Percentiles rank a stretch among this genome's conserved stretches.
phyloP scores from a whole-genome alignment of 2,329 filamentous ascomycete genomes.

The Microascus cirrosus region DNA sequence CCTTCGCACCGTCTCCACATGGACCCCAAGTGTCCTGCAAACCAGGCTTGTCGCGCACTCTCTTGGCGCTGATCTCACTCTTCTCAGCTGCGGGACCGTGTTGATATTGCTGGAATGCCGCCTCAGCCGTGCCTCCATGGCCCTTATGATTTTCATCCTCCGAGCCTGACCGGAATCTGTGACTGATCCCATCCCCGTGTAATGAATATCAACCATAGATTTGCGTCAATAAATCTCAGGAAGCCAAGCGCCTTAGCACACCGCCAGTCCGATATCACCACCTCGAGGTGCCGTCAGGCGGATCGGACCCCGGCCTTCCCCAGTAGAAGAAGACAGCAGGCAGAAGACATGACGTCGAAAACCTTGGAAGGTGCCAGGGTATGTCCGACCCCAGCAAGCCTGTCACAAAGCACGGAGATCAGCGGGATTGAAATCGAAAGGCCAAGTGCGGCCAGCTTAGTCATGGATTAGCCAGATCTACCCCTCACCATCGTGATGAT shows the following conservation, averaged over 20 bases:
- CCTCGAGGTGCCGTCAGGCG: background rate
- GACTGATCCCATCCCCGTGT: background rate
- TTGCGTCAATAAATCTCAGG: background rate
- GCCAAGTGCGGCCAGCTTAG: too few relatives aligned
- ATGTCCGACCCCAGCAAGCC: too few relatives aligned
- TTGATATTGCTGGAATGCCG: background rate
- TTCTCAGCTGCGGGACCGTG: background rate
- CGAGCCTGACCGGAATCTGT: background rate
- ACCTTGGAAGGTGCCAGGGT: too few relatives aligned
- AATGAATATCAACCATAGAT: background rate
- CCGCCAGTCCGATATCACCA: background rate
- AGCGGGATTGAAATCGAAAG: too few relatives aligned
- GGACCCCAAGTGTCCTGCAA: background rate
- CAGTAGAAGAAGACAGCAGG: too few relatives aligned
- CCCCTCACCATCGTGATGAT: too few relatives aligned
- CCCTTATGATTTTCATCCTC: background rate
- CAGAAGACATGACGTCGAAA: too few relatives aligned
- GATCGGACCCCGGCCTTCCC: background rate
- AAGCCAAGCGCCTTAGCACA: background rate
- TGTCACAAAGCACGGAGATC: too few relatives aligned
- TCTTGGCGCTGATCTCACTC: background rate
- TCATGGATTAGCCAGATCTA: too few relatives aligned
- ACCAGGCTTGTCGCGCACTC: background rate
- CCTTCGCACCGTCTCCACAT: background rate
- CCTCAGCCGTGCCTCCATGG: background rate